A percentile compares a stretch with the other conserved stretches of the same genome.
Evolutionary conservation across 306 rosid genomes (phyloP).

Genomic region (Sesbania bispinosa): DNA sequence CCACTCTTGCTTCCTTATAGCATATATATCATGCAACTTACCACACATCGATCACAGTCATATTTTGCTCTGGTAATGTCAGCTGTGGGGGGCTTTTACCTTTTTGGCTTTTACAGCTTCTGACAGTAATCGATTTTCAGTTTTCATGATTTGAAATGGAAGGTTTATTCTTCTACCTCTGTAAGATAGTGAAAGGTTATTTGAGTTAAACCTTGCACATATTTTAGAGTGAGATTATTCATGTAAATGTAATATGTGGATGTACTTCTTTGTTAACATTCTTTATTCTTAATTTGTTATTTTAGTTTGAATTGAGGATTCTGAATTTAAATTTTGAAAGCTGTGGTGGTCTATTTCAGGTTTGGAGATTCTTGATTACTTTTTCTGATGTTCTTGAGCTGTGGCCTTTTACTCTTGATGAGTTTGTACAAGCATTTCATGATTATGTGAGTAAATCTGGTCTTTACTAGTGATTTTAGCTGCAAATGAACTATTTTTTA

Average conservation of each 20-base stretch:
- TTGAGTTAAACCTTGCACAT: too few relatives aligned
- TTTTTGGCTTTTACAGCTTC: too few relatives aligned
- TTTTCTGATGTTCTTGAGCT: conserved; percentile 91
- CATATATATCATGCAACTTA: background rate
- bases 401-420: conserved; percentile 96
- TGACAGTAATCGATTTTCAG: too few relatives aligned
- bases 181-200: too few relatives aligned
- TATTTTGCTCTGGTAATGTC: too few relatives aligned
- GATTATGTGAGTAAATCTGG: conserved; percentile 67
- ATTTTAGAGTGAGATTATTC: too few relatives aligned
- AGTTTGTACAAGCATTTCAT: conserved; percentile 94
- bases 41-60: too few relatives aligned
- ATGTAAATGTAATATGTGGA: too few relatives aligned
- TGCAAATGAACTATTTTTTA: conserved; percentile 7
- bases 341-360: conserved; percentile 52
- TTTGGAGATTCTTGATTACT: conserved; percentile 89
- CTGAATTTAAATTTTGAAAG: conserved; percentile 19
- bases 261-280: too few relatives aligned
- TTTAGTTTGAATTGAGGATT: conserved; percentile 2
- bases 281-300: conserved; percentile 8
- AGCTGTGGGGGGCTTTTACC: too few relatives aligned
- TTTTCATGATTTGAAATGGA: too few relatives aligned
- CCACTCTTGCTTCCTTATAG: conserved; percentile 9
- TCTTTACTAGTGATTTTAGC: conserved; percentile 31
- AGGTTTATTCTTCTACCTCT: too few relatives aligned